Base-by-base conservation (phyloP, 1,284 basidiomycete genomes). In the Volvariella volvacea region DNA sequence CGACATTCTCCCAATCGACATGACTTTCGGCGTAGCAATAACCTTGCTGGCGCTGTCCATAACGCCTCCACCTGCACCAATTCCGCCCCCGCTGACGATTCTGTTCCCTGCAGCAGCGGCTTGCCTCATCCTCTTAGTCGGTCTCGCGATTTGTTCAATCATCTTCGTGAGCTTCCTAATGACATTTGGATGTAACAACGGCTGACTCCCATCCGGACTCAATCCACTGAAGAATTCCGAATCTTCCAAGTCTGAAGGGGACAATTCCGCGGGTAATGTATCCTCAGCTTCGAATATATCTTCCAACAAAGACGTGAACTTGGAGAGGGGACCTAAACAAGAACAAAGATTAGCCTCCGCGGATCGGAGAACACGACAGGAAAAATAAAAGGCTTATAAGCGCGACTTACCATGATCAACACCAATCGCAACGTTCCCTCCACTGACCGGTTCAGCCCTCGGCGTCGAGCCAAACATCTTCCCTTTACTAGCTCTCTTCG, bases 211-310 rank as follows among this genome's bases (percentile, higher is more conserved):
- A 40, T 86, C 80, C 12, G 63, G 53, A 0, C 83, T 82, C 10
- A 80, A 62, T 1, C 67, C 55, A 1, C 82, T 82, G 55, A 93
- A 92, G 59, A 76, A 88, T 3, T 80, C 76, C 17, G 66, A 54
- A 8, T 80, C 73, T 7, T 91, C 63, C 45, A 81, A 77, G 10
- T 64, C 57, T 3, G 69, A 50, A 32, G 78, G 73, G 1, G 45
- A 47, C 2, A 77, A 66, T 47, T 88, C 82, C 1, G 83, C 72
- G 2, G 86, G 76, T 16, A 95, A 69, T 0, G 76, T 62, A 57
- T 95, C 92, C 56, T 94, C 88, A 0, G 91, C 88, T 58, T 94
- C 90, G 52, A 94, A 88, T 16, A 95, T 77, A 46, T 94, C 90
- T 49, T 94, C 90, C 1, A 94, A 67, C 3, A 70, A 53, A 1